These are phyloP conservation scores for Trametes villosa DNA, from an alignment of 768 basidiomycete species.

Conservation along the genomic window DNA sequence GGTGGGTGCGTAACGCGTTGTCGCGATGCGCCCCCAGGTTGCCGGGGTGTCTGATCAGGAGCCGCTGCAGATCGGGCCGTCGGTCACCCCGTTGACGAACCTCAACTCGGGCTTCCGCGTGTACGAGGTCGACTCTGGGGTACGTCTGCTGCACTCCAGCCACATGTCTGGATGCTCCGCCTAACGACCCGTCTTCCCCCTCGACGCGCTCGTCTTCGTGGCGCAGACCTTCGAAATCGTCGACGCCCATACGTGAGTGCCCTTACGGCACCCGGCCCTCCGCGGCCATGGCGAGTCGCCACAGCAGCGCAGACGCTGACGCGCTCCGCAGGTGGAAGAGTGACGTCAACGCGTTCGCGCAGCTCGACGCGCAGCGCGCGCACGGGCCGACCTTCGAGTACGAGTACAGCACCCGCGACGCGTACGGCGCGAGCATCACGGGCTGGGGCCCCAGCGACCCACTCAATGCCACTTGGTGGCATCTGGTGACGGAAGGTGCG, in stretches of 20 bases:
- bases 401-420: conserved; percentile 73
- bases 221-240: conserved; percentile 74
- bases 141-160: too few relatives aligned
- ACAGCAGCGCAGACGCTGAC: background rate
- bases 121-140: conserved; percentile 72
- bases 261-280: too few relatives aligned
- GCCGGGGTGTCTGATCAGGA: background rate
- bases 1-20: conserved; percentile 53
- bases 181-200: too few relatives aligned
- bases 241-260: conserved; percentile 74
- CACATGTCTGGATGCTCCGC: too few relatives aligned
- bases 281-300: background rate
- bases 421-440: conserved; percentile 61
- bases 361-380: conserved; percentile 57
- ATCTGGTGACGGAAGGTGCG: conserved; percentile 73
- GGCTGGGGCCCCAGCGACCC: conserved; percentile 69
- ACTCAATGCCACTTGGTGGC: conserved; percentile 85
- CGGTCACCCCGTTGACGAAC: conserved; percentile 70
- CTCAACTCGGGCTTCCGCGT: conserved; percentile 77
- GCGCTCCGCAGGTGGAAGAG: conserved; percentile 56
- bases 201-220: conserved; percentile 1
- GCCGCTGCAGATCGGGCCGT: conserved; percentile 61
- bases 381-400: conserved; percentile 62
- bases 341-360: conserved; percentile 62
- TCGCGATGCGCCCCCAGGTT: too few relatives aligned